Conservation (phyloP, 1,139 yeast species). For the Spathaspora sp. region DNA sequence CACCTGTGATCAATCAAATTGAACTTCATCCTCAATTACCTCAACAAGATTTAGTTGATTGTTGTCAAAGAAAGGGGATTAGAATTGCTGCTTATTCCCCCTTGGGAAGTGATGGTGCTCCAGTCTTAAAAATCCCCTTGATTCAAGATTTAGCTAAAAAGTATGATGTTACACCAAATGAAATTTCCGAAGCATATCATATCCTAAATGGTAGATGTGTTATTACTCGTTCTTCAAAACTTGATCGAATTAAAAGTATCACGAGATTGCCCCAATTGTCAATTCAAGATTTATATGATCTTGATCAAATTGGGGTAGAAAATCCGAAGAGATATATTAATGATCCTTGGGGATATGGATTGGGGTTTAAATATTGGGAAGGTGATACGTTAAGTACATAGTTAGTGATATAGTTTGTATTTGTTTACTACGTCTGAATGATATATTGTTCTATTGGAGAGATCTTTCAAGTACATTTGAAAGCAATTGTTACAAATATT, state of each 20-base stretch:
- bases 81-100: conserved; percentile 34
- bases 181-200: conserved; percentile 34
- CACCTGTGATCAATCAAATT: conserved; percentile 36
- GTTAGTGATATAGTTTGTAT: neutral
- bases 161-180: conserved; percentile 4
- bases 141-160: conserved; percentile 17
- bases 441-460: neutral
- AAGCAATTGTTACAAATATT: too few relatives aligned
- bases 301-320: conserved; percentile 44
- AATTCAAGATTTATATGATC: conserved; percentile 38
- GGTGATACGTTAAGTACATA: conserved; percentile 14
- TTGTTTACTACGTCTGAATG: neutral
- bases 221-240: conserved; percentile 39
- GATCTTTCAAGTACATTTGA: too few relatives aligned
- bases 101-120: conserved; percentile 37
- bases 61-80: conserved; percentile 24
- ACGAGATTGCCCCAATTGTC: conserved; percentile 38
- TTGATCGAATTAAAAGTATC: conserved; percentile 32
- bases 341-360: conserved; percentile 38
- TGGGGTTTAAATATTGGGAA: conserved; percentile 39
- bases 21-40: conserved; percentile 43
- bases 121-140: conserved; percentile 32
- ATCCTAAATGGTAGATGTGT: conserved; percentile 32
- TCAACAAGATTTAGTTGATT: conserved; percentile 34
- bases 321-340: conserved; percentile 39